phyloP scores from a whole-genome alignment of 83 land plant species.

The Diphasiastrum complanatum region DNA sequence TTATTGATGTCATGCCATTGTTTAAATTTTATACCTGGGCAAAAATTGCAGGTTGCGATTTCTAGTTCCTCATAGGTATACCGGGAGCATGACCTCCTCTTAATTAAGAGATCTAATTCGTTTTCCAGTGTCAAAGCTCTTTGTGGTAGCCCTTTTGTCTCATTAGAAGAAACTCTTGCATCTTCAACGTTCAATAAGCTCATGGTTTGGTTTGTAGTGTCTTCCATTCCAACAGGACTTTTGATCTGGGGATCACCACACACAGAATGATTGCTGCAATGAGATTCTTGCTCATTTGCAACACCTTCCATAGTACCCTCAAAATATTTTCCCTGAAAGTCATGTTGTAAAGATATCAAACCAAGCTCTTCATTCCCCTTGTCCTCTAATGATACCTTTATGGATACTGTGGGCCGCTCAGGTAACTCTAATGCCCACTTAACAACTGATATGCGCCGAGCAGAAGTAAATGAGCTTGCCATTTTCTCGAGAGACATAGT shows the following conservation, averaged over 20 bases:
- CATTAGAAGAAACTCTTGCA: too few species aligned
- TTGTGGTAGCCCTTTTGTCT: too few species aligned
- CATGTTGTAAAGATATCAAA: neutral
- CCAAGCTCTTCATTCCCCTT: neutral
- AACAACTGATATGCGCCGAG: conserved; percentile 71
- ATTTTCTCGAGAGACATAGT: conserved; percentile 19
- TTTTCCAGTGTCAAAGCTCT: conserved; percentile 17
- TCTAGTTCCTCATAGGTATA: conserved; percentile 47
- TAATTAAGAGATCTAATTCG: conserved; percentile 41
- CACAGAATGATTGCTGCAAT: too few species aligned
- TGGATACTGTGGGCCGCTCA: conserved; percentile 27
- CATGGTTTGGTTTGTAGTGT: too few species aligned
- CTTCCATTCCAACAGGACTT: too few species aligned
- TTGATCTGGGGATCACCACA: too few species aligned
- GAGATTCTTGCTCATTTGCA: too few species aligned
- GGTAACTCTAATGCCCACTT: conserved; percentile 85
- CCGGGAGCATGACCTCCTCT: conserved; percentile 48
- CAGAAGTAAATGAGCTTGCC: conserved; percentile 6
- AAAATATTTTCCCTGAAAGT: too few species aligned
- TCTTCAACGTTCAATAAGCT: too few species aligned
- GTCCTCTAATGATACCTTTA: neutral
- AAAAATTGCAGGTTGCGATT: conserved; percentile 55
- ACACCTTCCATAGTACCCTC: too few species aligned
- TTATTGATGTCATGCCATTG: neutral
- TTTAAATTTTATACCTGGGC: conserved; percentile 42